Conservation (phyloP, 2,329 filamentous ascomycete species). For the Fusarium buharicum region DNA sequence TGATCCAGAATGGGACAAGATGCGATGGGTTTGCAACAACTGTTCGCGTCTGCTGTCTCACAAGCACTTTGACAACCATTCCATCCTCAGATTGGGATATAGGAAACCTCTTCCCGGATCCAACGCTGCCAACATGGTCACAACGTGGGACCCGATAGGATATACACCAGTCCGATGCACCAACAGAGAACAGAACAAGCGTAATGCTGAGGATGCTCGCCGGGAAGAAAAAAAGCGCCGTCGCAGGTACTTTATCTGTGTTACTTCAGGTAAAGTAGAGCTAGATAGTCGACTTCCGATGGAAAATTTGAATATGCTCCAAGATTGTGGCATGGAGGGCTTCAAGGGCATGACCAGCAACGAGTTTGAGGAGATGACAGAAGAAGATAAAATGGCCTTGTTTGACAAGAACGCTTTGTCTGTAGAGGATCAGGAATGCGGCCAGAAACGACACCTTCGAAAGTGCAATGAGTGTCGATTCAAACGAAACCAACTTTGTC, state of each 20-base stretch:
- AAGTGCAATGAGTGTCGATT: slow-evolving; percentile 30
- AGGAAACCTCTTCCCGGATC: slow-evolving; percentile 23
- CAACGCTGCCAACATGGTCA: not conserved
- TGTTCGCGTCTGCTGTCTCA: slow-evolving; percentile 29
- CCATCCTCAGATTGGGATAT: slow-evolving; percentile 8
- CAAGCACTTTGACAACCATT: slow-evolving; percentile 22
- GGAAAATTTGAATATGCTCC: not conserved
- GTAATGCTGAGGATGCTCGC: not conserved
- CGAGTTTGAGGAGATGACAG: not conserved
- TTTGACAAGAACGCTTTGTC: not conserved
- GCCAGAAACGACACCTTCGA: slow-evolving; percentile 10
- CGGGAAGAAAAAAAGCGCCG: not conserved
- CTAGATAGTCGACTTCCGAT: fast-evolving
- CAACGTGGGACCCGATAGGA: slow-evolving; percentile 14
- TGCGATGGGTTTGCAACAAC: slow-evolving; percentile 27
- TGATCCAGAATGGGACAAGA: not conserved
- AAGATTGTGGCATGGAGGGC: not conserved
- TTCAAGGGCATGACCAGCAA: not conserved
- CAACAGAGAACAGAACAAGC: not conserved
- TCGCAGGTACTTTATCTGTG: slow-evolving; percentile 1
- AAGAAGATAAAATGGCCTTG: not conserved
- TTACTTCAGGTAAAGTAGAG: not conserved
- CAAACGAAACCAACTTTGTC: not conserved
- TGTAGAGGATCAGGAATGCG: slow-evolving; percentile 7
- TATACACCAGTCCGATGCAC: not conserved